These are phyloP conservation scores for Periconia digitata DNA, from an alignment of 2,329 filamentous ascomycete genomes.

Conservation along the genomic window DNA sequence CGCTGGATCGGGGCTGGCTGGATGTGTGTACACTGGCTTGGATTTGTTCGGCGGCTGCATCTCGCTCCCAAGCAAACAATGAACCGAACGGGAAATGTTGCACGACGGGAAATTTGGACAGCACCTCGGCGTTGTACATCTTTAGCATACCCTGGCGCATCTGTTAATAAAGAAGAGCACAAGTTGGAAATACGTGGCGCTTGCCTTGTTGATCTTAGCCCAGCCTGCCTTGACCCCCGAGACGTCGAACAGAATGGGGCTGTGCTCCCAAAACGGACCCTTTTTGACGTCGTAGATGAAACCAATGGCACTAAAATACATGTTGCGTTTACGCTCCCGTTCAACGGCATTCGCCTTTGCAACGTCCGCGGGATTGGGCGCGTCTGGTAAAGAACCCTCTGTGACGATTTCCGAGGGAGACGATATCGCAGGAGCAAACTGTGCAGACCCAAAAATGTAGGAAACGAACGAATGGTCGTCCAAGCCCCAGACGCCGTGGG, in stretches of 20 bases:
- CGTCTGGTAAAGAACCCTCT: constrained; percentile 70
- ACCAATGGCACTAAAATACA: constrained; percentile 94
- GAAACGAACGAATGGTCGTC: constrained; percentile 94
- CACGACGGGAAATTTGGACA: constrained; percentile 97
- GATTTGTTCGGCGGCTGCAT: constrained; percentile 42
- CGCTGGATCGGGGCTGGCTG: constrained; percentile 35
- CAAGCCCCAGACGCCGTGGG: constrained; percentile 97
- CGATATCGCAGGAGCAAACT: constrained; percentile 74
- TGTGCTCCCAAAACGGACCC: constrained; percentile 93
- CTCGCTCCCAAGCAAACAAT: constrained; percentile 52
- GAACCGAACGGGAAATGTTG: constrained; percentile 72
- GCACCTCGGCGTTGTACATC: constrained; percentile 97
- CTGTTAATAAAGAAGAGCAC: constrained; percentile 8
- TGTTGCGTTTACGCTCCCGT: constrained; percentile 47
- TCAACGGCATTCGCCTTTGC: constrained; percentile 45
- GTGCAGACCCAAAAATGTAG: constrained; percentile 93
- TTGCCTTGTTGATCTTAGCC: constrained; percentile 86
- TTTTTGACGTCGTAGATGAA: constrained; percentile 98
- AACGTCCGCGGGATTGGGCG: constrained; percentile 73
- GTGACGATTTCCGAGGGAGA: constrained; percentile 62
- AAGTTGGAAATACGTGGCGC: background rate
- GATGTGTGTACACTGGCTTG: constrained; percentile 38
- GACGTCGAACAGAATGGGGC: constrained; percentile 90
- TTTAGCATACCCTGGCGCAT: constrained; percentile 83
- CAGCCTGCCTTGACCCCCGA: constrained; percentile 86